These are phyloP conservation scores for Didymella pinodella DNA, from an alignment of 2,329 filamentous ascomycete species.

Conservation along the genomic window DNA sequence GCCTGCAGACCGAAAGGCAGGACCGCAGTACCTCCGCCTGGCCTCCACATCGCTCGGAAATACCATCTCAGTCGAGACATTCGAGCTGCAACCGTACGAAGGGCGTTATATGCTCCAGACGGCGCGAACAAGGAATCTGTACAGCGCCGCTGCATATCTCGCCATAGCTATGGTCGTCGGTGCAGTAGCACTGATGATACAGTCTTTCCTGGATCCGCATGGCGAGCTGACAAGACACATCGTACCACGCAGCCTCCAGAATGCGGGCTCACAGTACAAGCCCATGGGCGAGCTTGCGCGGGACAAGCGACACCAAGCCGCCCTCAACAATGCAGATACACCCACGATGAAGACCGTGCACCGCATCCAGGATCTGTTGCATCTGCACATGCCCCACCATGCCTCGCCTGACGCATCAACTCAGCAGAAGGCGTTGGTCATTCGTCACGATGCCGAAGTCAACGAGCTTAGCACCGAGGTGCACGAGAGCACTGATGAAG, in stretches of 20 bases:
- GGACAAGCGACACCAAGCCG: constrained; percentile 36
- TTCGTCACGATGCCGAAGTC: constrained; percentile 50
- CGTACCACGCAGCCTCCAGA: constrained; percentile 61
- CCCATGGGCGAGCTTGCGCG: constrained; percentile 41
- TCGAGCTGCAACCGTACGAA: constrained; percentile 66
- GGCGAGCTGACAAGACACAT: constrained; percentile 56
- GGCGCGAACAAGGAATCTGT: constrained; percentile 58
- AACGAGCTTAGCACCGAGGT: constrained; percentile 54
- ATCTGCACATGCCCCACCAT: constrained; percentile 34
- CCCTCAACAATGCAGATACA: constrained; percentile 38
- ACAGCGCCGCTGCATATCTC: constrained; percentile 64
- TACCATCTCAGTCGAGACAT: constrained; percentile 78
- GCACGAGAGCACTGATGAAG: constrained; percentile 43
- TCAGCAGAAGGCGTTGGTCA: constrained; percentile 52
- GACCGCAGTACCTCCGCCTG: constrained; percentile 72
- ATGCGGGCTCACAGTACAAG: constrained; percentile 40
- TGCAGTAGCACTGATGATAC: constrained; percentile 68
- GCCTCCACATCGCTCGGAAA: constrained; percentile 84
- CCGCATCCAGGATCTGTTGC: constrained; percentile 46
- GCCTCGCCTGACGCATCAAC: constrained; percentile 18
- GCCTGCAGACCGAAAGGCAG: constrained; percentile 35
- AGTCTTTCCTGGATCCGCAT: constrained; percentile 64
- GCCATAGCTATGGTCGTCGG: constrained; percentile 67
- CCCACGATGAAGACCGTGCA: constrained; percentile 38
- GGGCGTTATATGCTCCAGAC: constrained; percentile 75